These are phyloP conservation scores for Pezicula carpinea DNA, from an alignment of 2,329 filamentous ascomycete species.

Conservation along the genomic window DNA sequence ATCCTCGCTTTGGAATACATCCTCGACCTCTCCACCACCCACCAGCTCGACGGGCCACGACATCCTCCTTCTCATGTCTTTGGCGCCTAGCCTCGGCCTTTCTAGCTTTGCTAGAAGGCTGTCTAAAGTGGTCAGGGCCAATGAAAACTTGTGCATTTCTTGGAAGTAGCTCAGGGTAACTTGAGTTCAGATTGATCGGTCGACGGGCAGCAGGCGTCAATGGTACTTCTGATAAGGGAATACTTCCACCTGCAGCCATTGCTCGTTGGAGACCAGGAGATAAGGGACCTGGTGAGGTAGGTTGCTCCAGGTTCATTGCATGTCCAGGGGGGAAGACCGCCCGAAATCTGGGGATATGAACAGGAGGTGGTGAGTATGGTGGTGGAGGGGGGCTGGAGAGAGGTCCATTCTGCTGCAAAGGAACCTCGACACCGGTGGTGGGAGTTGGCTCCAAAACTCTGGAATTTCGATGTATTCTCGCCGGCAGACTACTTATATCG, in stretches of 20 bases:
- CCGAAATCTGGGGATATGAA: constrained; percentile 38
- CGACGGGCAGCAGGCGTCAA: constrained; percentile 36
- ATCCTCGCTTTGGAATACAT: constrained; percentile 58
- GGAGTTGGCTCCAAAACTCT: constrained; percentile 5
- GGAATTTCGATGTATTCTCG: constrained; percentile 2
- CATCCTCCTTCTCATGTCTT: constrained; percentile 63
- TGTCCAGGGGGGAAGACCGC: constrained; percentile 55
- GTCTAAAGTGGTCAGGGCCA: constrained; percentile 8
- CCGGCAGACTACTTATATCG: constrained; percentile 7
- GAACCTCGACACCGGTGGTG: constrained; percentile 3
- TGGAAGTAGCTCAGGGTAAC: constrained; percentile 22
- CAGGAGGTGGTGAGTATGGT: constrained; percentile 25
- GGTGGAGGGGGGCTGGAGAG: constrained; percentile 18
- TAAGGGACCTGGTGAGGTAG: constrained; percentile 55
- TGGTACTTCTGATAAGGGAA: constrained; percentile 56
- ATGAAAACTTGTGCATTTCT: constrained; percentile 11
- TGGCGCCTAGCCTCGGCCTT: constrained; percentile 39
- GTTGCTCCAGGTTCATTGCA: constrained; percentile 37
- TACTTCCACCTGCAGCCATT: constrained; percentile 58
- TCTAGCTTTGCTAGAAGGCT: constrained; percentile 17
- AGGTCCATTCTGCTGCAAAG: neutral
- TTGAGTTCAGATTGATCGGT: constrained; percentile 27
- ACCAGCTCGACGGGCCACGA: constrained; percentile 49
- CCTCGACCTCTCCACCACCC: constrained; percentile 62
- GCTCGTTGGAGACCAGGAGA: constrained; percentile 58